Evolutionary conservation across 2,329 filamentous ascomycete genomes (phyloP).

Genomic region (Aspergillus japonicus): DNA sequence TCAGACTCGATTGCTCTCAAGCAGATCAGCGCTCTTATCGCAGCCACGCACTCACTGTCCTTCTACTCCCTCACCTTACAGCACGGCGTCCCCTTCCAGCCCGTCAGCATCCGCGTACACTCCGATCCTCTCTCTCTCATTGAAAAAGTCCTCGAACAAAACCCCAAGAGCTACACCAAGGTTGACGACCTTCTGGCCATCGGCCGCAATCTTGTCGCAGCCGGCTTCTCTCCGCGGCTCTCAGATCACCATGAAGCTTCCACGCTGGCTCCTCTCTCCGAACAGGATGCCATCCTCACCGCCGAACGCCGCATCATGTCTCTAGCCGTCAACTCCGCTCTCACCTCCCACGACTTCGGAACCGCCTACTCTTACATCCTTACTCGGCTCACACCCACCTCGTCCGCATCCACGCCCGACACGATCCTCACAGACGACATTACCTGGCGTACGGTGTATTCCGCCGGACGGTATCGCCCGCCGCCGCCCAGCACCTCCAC

Average conservation of each 20-base stretch:
- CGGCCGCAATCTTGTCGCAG: constrained; percentile 56
- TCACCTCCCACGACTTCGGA: constrained; percentile 50
- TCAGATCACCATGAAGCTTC: constrained; percentile 22
- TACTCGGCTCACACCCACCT: constrained; percentile 51
- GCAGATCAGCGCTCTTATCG: constrained; percentile 54
- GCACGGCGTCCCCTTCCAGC: constrained; percentile 64
- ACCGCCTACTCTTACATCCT: constrained; percentile 67
- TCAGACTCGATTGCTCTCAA: constrained; percentile 39
- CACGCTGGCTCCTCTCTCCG: constrained; percentile 10
- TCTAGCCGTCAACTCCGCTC: constrained; percentile 47
- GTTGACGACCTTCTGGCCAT: constrained; percentile 64
- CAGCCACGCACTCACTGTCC: constrained; percentile 63
- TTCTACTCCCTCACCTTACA: constrained; percentile 65
- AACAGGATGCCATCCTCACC: constrained; percentile 33
- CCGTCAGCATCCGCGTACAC: constrained; percentile 65
- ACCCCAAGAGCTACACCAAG: constrained; percentile 61
- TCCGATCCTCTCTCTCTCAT: constrained; percentile 60
- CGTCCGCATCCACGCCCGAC: constrained; percentile 29
- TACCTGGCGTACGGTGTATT: constrained; percentile 64
- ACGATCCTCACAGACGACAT: constrained; percentile 51
- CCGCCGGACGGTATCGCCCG: constrained; percentile 57
- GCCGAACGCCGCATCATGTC: constrained; percentile 49
- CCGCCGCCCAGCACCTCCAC: constrained; percentile 29
- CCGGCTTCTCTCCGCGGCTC: constrained; percentile 37
- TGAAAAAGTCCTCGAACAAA: constrained; percentile 61